phyloP scores from a whole-genome alignment of 2,329 filamentous ascomycete genomes.

The Amylocarpus encephaloides region DNA sequence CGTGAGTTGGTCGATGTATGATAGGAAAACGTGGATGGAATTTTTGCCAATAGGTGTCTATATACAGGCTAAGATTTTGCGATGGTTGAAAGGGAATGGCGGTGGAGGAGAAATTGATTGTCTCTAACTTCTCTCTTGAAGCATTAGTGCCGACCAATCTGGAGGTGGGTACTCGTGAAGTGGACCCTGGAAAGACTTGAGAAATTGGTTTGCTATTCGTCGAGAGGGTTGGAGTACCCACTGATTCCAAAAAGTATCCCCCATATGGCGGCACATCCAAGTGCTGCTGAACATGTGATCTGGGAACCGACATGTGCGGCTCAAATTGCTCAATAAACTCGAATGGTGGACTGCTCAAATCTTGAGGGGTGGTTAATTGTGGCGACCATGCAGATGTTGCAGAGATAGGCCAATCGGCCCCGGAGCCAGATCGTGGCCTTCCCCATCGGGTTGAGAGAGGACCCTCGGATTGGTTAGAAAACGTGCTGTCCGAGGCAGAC shows the following conservation, averaged over 20 bases:
- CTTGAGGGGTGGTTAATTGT: slow-evolving; percentile 21
- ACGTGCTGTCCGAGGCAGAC: slow-evolving; percentile 28
- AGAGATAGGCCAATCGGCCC: slow-evolving; percentile 25
- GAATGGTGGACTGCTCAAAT: slow-evolving; percentile 22
- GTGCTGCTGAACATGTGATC: slow-evolving; percentile 20
- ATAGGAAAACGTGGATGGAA: slow-evolving; percentile 26
- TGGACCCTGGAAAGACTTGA: slow-evolving; percentile 28
- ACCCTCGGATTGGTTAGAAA: slow-evolving; percentile 28
- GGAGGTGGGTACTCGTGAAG: slow-evolving; percentile 24
- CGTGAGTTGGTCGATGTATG: slow-evolving; percentile 26
- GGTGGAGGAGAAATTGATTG: slow-evolving; percentile 14
- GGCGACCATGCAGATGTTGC: slow-evolving; percentile 20
- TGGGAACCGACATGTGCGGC: slow-evolving; percentile 22
- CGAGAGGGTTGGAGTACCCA: slow-evolving; percentile 31
- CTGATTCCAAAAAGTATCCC: slow-evolving; percentile 29
- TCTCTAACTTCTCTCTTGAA: slow-evolving; percentile 21
- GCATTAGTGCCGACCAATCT: slow-evolving; percentile 22
- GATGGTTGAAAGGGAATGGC: slow-evolving; percentile 12
- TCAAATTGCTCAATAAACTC: slow-evolving; percentile 25
- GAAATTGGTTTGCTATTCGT: slow-evolving; percentile 27
- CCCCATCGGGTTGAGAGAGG: slow-evolving; percentile 19
- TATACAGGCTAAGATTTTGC: slow-evolving; percentile 21
- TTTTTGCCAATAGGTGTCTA: slow-evolving; percentile 26
- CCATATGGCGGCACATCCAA: slow-evolving; percentile 26
- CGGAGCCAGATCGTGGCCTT: slow-evolving; percentile 24